phyloP scores from a whole-genome alignment of 768 basidiomycete species.

The Leccinellum luteum region DNA sequence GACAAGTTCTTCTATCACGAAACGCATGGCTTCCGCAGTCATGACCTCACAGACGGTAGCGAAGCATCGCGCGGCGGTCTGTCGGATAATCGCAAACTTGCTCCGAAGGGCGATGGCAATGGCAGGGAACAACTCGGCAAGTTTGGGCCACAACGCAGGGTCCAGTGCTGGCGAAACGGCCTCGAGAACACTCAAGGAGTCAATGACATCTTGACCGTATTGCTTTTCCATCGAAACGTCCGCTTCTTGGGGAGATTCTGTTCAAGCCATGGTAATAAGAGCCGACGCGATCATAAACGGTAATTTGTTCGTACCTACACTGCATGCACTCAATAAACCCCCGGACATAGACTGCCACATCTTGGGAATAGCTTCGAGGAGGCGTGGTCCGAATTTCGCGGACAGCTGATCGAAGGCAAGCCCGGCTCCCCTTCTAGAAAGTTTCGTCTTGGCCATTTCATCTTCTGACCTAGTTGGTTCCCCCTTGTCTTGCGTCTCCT shows the following conservation, averaged over 20 bases:
- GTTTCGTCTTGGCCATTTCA: constrained; percentile 58
- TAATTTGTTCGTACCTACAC: constrained; percentile 48
- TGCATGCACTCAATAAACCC: constrained; percentile 66
- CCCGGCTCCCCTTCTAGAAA: constrained; percentile 84
- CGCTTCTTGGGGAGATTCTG: constrained; percentile 55
- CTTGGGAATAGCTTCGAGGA: constrained; percentile 82
- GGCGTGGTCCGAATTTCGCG: constrained; percentile 62
- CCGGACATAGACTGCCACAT: constrained; percentile 95
- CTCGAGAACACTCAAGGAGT: constrained; percentile 87
- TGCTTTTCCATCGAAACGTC: constrained; percentile 69
- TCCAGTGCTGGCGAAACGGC: constrained; percentile 77
- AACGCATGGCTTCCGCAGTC: constrained; percentile 82
- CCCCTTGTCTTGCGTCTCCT: constrained; percentile 43
- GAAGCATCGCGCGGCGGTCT: constrained; percentile 83
- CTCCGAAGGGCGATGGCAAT: constrained; percentile 79
- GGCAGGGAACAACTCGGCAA: constrained; percentile 72
- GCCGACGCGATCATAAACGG: neutral
- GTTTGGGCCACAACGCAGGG: constrained; percentile 61
- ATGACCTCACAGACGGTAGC: constrained; percentile 86
- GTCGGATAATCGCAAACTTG: constrained; percentile 84
- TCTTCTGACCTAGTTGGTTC: constrained; percentile 43
- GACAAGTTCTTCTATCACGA: constrained; percentile 81
- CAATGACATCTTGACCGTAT: constrained; percentile 86
- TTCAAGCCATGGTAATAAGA: constrained; percentile 2
- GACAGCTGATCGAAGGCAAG: constrained; percentile 82